These are phyloP conservation scores for Mesembryanthemum crystallinum DNA, from an alignment of 148 eudicot genomes.

Conservation along the genomic window DNA sequence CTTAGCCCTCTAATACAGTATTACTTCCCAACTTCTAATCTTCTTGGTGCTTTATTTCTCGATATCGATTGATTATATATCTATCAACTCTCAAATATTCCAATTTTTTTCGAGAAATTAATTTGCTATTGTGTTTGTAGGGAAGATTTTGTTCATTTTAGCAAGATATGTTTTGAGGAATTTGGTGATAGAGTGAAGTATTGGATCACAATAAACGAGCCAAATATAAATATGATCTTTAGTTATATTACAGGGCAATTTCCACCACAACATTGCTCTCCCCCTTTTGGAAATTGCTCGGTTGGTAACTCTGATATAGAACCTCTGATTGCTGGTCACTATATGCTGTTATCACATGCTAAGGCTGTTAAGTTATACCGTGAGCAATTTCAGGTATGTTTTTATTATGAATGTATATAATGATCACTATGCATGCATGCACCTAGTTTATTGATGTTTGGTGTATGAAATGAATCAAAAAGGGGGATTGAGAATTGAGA, in stretches of 20 bases:
- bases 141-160: slow-evolving; percentile 62
- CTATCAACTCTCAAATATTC: neutral
- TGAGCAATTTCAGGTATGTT: slow-evolving; percentile 40
- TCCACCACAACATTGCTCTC: slow-evolving; percentile 78
- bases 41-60: neutral
- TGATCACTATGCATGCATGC: too few species aligned
- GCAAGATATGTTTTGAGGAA: slow-evolving; percentile 57
- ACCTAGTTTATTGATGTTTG: neutral
- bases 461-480: too few species aligned
- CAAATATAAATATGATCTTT: slow-evolving; percentile 44
- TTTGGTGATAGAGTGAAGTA: slow-evolving; percentile 79
- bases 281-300: slow-evolving; percentile 47
- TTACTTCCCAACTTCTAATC: neutral
- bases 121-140: slow-evolving; percentile 30
- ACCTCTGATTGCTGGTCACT: slow-evolving; percentile 61
- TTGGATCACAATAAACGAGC: slow-evolving; percentile 86
- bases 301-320: slow-evolving; percentile 65
- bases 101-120: too few species aligned
- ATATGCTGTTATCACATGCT: slow-evolving; percentile 67
- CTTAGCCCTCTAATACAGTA: slow-evolving; percentile 80
- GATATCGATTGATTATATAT: neutral
- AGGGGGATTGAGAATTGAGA: too few species aligned
- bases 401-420: too few species aligned
- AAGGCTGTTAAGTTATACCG: slow-evolving; percentile 61
- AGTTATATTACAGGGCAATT: slow-evolving; percentile 44